Conservation (phyloP, 2,329 filamentous ascomycete species). For the Periglandula ipomoeae region DNA sequence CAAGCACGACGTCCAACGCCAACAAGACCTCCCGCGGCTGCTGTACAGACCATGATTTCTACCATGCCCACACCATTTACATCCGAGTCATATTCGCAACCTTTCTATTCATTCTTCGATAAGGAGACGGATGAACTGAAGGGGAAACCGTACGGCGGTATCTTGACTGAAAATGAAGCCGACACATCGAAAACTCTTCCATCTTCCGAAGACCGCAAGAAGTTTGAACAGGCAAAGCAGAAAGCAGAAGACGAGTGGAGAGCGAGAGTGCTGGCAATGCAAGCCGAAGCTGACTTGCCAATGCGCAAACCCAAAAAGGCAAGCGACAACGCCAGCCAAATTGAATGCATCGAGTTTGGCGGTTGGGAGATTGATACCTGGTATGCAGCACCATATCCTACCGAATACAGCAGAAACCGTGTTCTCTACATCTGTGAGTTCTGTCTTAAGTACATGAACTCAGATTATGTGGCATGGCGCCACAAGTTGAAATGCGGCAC, state of each 20-base stretch:
- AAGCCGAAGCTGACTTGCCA: slow-evolving; percentile 54
- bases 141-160: slow-evolving; percentile 90
- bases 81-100: slow-evolving; percentile 56
- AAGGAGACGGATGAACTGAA: slow-evolving; percentile 83
- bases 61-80: slow-evolving; percentile 47
- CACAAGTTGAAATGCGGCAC: slow-evolving; percentile 96
- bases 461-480: slow-evolving; percentile 94
- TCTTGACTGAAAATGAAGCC: slow-evolving; percentile 78
- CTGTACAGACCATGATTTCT: slow-evolving; percentile 11
- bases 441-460: slow-evolving; percentile 99
- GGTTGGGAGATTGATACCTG: slow-evolving; percentile 98
- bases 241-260: slow-evolving; percentile 91
- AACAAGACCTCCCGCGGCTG: slow-evolving; percentile 8
- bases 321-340: slow-evolving; percentile 84
- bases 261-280: slow-evolving; percentile 47
- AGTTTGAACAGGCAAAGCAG: slow-evolving; percentile 83
- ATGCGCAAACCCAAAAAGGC: slow-evolving; percentile 63
- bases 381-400: slow-evolving; percentile 96
- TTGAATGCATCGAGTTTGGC: slow-evolving; percentile 97
- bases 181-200: slow-evolving; percentile 88
- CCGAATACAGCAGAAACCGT: slow-evolving; percentile 94
- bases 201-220: slow-evolving; percentile 66
- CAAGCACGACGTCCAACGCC: slow-evolving; percentile 16
- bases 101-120: slow-evolving; percentile 83
- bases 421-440: slow-evolving; percentile 99